These are phyloP conservation scores for Geosiphon pyriformis DNA, from an alignment of 192 early-diverging fungal genomes.

Conservation along the genomic window DNA sequence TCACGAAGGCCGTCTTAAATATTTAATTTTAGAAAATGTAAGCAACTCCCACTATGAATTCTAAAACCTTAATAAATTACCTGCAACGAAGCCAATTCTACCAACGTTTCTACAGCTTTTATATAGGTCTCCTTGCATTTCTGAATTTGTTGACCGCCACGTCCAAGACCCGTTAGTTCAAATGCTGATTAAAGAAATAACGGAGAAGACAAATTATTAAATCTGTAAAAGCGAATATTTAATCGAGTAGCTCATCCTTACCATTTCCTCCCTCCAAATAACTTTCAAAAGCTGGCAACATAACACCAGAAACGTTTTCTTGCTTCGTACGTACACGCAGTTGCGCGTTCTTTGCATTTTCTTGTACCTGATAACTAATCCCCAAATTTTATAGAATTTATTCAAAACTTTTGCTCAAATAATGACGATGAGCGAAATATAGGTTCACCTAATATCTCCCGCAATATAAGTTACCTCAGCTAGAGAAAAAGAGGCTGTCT, in stretches of 20 bases:
- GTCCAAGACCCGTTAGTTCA: conserved; percentile 96
- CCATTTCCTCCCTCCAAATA: conserved; percentile 85
- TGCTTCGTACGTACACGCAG: conserved; percentile 86
- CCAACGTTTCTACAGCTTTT: conserved; percentile 90
- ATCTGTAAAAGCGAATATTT: neutral
- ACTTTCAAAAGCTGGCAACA: conserved; percentile 90
- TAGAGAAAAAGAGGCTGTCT: conserved; percentile 94
- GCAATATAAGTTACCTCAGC: conserved; percentile 96
- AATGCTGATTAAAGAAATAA: conserved; percentile 50
- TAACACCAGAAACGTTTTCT: conserved; percentile 97
- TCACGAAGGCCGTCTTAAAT: conserved; percentile 90
- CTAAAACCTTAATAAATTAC: conserved; percentile 35
- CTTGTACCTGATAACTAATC: conserved; percentile 88
- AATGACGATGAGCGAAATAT: too few relatives aligned
- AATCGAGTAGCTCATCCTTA: conserved; percentile 28
- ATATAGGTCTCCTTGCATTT: conserved; percentile 91
- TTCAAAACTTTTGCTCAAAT: too few relatives aligned
- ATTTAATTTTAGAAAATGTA: too few relatives aligned
- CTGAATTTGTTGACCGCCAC: conserved; percentile 96
- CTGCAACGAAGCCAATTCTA: conserved; percentile 97
- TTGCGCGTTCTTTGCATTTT: conserved; percentile 86
- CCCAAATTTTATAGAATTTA: too few relatives aligned
- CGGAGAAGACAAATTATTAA: neutral
- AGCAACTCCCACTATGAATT: neutral
- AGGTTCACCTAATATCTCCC: conserved; percentile 82